A percentile compares a stretch with the other conserved stretches of the same genome.
phyloP scores from a whole-genome alignment of 2,329 filamentous ascomycete genomes.

The Aspergillus puulaauensis region DNA sequence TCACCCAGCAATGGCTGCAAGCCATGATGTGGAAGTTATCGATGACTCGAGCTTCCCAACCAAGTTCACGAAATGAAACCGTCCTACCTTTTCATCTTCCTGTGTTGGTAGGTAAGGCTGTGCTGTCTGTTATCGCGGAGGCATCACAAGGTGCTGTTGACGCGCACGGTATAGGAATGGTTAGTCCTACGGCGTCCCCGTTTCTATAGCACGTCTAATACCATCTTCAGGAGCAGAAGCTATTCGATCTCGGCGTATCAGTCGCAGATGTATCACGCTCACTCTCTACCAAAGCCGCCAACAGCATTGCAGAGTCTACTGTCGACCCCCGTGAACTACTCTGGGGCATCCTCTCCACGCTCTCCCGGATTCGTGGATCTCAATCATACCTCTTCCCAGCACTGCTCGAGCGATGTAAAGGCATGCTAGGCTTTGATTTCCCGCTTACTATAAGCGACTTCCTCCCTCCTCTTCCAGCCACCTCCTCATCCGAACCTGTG shows the following conservation, averaged over 20 bases:
- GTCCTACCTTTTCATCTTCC: slow-evolving; percentile 65
- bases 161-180: slow-evolving; percentile 71
- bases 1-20: slow-evolving; percentile 70
- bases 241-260: slow-evolving; percentile 36
- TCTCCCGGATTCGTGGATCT: slow-evolving; percentile 40
- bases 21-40: slow-evolving; percentile 72
- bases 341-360: slow-evolving; percentile 39
- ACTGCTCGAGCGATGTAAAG: slow-evolving; percentile 32
- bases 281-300: slow-evolving; percentile 26
- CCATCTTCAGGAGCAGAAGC: slow-evolving; percentile 35
- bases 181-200: slow-evolving; percentile 43
- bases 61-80: slow-evolving; percentile 53
- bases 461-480: slow-evolving; percentile 22
- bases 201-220: neutral
- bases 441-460: slow-evolving; percentile 30
- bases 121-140: slow-evolving; percentile 66
- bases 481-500: neutral
- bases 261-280: slow-evolving; percentile 36
- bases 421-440: slow-evolving; percentile 31
- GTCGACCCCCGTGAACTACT: slow-evolving; percentile 36
- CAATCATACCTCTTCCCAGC: slow-evolving; percentile 37
- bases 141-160: slow-evolving; percentile 76
- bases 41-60: slow-evolving; percentile 64
- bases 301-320: slow-evolving; percentile 30
- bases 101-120: slow-evolving; percentile 61